Evolutionary conservation across 768 basidiomycete genomes (phyloP).

Genomic region (Panaeolus papilionaceus): DNA sequence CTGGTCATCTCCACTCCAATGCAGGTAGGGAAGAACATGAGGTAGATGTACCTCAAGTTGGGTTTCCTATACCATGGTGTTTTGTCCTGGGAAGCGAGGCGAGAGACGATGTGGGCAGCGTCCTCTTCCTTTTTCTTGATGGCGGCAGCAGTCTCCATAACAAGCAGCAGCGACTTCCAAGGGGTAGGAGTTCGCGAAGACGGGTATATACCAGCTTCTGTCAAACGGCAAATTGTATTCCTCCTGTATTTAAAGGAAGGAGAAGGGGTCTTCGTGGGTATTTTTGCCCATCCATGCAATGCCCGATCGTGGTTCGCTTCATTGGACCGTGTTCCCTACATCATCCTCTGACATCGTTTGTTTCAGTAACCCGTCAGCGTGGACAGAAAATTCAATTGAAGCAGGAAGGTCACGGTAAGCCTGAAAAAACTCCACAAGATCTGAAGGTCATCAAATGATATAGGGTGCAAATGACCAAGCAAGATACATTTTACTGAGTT

Average conservation of each 20-base stretch:
- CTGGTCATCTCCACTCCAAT: slow-evolving; percentile 70
- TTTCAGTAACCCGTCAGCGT: background rate
- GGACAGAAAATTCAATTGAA: slow-evolving; percentile 2
- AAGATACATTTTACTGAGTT: background rate
- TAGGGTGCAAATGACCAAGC: background rate
- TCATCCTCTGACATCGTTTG: background rate
- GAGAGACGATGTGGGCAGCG: slow-evolving; percentile 36
- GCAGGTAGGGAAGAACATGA: slow-evolving; percentile 64
- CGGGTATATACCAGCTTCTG: slow-evolving; percentile 6
- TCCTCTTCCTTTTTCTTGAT: slow-evolving; percentile 11
- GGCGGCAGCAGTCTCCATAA: background rate
- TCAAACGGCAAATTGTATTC: background rate
- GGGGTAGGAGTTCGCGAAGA: background rate
- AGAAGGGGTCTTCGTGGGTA: background rate
- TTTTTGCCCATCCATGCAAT: background rate
- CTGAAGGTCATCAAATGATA: background rate
- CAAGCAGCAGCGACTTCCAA: background rate
- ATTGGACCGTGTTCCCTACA: background rate
- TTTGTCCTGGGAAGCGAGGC: slow-evolving; percentile 54
- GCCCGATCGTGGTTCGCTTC: slow-evolving; percentile 7
- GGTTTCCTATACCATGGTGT: slow-evolving; percentile 69
- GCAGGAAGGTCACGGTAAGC: background rate
- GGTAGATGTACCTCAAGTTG: slow-evolving; percentile 60
- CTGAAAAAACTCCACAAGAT: background rate
- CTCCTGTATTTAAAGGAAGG: slow-evolving; percentile 1